Percentiles rank a stretch among this genome's conserved stretches.
These are phyloP conservation scores for Paecilomyces sp. DNA, from an alignment of 2,329 filamentous ascomycete genomes.

Conservation along the genomic window DNA sequence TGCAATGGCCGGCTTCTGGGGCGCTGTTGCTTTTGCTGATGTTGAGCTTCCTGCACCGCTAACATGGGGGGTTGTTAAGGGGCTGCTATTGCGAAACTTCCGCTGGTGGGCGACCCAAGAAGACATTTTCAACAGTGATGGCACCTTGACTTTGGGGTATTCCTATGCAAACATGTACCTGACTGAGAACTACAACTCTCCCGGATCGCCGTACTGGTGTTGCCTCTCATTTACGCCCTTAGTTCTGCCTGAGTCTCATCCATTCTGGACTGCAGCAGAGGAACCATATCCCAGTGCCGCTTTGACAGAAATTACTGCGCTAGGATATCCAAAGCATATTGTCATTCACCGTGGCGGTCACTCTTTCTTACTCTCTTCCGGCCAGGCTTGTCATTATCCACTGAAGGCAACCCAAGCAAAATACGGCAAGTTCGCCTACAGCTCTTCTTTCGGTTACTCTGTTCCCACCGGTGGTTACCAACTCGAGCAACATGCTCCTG, in stretches of 20 bases:
- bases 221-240: conserved; percentile 71
- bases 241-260: conserved; percentile 60
- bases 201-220: conserved; percentile 67
- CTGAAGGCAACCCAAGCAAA: conserved; percentile 77
- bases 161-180: conserved; percentile 75
- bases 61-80: conserved; percentile 73
- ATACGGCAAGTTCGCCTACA: conserved; percentile 73
- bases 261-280: conserved; percentile 67
- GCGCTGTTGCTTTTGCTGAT: conserved; percentile 66
- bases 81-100: conserved; percentile 64
- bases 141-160: conserved; percentile 69
- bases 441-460: conserved; percentile 67
- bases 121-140: conserved; percentile 67
- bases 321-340: conserved; percentile 67
- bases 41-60: conserved; percentile 65
- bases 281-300: conserved; percentile 50
- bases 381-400: conserved; percentile 75
- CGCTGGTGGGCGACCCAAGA: conserved; percentile 72
- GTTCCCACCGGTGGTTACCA: conserved; percentile 70
- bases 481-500: conserved; percentile 68
- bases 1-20: conserved; percentile 80
- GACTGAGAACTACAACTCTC: conserved; percentile 78
- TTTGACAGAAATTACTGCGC: conserved; percentile 53
- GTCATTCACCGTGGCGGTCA: conserved; percentile 65
- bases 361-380: conserved; percentile 66